phyloP scores from a whole-genome alignment of 129 eudicot species.

The Flaveria ramosissima region DNA sequence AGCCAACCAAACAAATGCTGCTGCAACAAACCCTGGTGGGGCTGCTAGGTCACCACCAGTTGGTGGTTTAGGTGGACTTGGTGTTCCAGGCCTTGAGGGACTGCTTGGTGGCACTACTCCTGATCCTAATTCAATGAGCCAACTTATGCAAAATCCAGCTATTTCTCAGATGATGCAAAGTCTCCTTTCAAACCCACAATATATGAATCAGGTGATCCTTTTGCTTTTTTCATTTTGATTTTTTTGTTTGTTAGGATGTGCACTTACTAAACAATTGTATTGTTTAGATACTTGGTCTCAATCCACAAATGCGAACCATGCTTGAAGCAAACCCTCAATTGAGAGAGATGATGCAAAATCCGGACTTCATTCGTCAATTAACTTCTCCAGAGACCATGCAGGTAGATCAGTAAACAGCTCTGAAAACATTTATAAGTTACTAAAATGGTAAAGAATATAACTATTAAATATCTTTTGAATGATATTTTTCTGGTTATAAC shows the following conservation, averaged over 20 bases:
- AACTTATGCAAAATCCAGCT: slow-evolving; percentile 84
- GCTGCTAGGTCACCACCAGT: slow-evolving; percentile 51
- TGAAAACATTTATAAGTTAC: slow-evolving; percentile 14
- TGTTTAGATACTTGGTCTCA: slow-evolving; percentile 59
- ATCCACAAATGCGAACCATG: slow-evolving; percentile 75
- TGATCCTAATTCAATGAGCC: slow-evolving; percentile 62
- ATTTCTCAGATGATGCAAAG: slow-evolving; percentile 80
- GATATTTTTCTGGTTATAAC: slow-evolving; percentile 18
- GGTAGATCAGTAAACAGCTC: slow-evolving; percentile 44
- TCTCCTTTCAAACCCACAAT: slow-evolving; percentile 82
- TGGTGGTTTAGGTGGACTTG: slow-evolving; percentile 73
- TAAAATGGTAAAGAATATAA: not conserved
- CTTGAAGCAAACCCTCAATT: slow-evolving; percentile 74
- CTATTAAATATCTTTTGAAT: not conserved
- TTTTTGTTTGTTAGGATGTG: slow-evolving; percentile 3
- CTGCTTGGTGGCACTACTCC: slow-evolving; percentile 60
- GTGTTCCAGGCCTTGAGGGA: slow-evolving; percentile 60
- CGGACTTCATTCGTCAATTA: slow-evolving; percentile 70
- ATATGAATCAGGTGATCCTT: slow-evolving; percentile 72
- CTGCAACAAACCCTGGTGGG: slow-evolving; percentile 50
- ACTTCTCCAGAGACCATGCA: slow-evolving; percentile 84
- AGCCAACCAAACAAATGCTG: slow-evolving; percentile 52
- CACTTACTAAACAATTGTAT: slow-evolving; percentile 16
- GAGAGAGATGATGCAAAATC: slow-evolving; percentile 91
- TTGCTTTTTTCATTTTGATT: not conserved